Evolutionary conservation across 495 filamentous ascomycete species (phyloP).

Genomic region (Apodospora peruviana): DNA sequence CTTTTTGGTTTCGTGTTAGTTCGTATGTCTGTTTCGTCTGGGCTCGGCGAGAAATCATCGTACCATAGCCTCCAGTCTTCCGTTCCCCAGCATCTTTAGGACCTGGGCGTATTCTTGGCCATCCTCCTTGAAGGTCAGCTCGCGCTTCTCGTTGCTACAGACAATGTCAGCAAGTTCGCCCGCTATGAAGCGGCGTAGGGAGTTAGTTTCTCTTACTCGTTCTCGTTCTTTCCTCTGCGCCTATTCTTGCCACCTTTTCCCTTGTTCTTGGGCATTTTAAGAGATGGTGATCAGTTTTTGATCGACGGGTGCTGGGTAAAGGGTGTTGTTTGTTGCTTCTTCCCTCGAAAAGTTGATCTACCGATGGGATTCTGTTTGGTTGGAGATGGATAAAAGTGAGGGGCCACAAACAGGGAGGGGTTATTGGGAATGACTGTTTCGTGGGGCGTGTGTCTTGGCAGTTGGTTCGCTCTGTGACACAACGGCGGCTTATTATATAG

Average conservation of each 20-base stretch:
- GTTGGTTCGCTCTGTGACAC: too few relatives aligned
- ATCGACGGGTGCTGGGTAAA: neutral
- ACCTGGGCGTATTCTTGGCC: conserved; percentile 99
- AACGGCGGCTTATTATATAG: neutral
- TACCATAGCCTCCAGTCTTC: conserved; percentile 75
- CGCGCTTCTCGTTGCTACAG: conserved; percentile 92
- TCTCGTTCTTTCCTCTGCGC: conserved; percentile 99
- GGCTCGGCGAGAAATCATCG: conserved; percentile 1
- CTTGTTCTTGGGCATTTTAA: conserved; percentile 28
- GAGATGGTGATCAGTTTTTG: neutral
- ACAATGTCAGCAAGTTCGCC: conserved; percentile 2
- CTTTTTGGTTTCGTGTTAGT: conserved; percentile 27
- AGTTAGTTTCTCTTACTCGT: conserved; percentile 40
- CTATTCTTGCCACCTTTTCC: conserved; percentile 94
- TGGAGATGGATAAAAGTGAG: neutral
- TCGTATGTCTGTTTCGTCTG: neutral
- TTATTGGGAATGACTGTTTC: conserved; percentile 11
- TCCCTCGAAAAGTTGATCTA: neutral
- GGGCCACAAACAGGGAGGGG: conserved; percentile 7
- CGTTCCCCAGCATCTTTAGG: conserved; percentile 97
- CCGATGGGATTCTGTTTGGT: neutral
- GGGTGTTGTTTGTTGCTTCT: neutral
- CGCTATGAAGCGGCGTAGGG: neutral
- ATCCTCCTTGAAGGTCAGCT: conserved; percentile 96
- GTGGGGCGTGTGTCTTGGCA: conserved; percentile 11